Evolutionary conservation across 208 protist species (phyloP), one percentile per base, ranked within the genome.

Genomic region (Leptomonas pyrrhocoris): DNA sequence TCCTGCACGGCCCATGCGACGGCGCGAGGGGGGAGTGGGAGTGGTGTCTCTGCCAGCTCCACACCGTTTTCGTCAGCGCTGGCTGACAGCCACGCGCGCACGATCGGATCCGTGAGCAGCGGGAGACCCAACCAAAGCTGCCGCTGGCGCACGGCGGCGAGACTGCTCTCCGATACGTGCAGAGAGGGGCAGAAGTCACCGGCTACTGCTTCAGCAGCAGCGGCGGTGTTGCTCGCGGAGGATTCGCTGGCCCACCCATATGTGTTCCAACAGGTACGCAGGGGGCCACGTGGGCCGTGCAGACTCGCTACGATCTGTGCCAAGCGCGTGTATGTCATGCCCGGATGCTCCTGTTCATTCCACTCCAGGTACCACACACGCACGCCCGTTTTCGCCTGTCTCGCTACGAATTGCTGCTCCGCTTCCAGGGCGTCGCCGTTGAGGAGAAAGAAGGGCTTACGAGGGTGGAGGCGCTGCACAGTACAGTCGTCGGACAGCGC

Each of bases 91-190:
- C 69, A 75, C 27, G 18, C 21, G 25, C 45, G 27, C n/a, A 61
- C 76, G 2, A 58, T 46, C 9, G 76, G 69, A 42, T 81, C 76
- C 0, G 71, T 66, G 57, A 40, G 68, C 30, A 81, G 28, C 18
- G 77, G 80, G 38, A 85, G 77, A 27, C 62, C 72, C 49, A 93
- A 73, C 85, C 90, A 95, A 36, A 93, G 72, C 68, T 89, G 79
- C 12, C 86, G 77, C 55, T 94, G 85, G 27, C 59, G 77, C 62
- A 95, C 82, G 2, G 81, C 90, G 27, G 85, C 85, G 23, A 95
- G 73, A 15, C 88, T 77, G 55, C 81, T 87, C 42, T 88, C 85
- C 6, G 83, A 91, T 16, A 83, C 87, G 43, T 86, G 72, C n/a
- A 97, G 66, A 6, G 74, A 42, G 11, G 58, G 56, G 13, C 49